Percentiles rank a stretch among this genome's conserved stretches.
phyloP scores from a whole-genome alignment of 495 filamentous ascomycete species.

The Penicillium simplicissimum region DNA sequence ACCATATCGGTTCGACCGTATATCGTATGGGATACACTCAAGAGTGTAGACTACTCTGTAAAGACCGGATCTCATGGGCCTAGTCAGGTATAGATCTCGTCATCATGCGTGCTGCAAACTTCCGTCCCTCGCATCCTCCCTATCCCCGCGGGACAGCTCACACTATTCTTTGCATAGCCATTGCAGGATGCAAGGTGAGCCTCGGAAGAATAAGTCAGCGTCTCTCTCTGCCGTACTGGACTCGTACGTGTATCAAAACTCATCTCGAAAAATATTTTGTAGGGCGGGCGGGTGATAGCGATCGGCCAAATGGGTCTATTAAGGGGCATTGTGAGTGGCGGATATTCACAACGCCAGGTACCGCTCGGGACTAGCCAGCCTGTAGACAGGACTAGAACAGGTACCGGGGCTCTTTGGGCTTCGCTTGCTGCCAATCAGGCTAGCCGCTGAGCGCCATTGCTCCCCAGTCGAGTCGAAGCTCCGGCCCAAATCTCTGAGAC shows the following conservation, averaged over 20 bases:
- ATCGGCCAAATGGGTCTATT: conserved; percentile 24
- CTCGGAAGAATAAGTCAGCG: background rate
- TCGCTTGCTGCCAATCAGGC: conserved; percentile 2
- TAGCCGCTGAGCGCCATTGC: background rate
- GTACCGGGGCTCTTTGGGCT: background rate
- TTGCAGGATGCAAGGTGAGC: conserved; percentile 20
- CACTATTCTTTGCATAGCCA: conserved; percentile 5
- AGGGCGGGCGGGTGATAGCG: conserved; percentile 26
- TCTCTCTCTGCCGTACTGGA: background rate
- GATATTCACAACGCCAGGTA: conserved; percentile 15
- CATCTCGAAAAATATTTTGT: conserved; percentile 8
- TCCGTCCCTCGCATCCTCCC: conserved; percentile 5
- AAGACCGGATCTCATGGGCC: background rate
- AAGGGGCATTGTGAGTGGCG: conserved; percentile 17
- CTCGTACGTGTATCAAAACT: background rate
- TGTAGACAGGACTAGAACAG: conserved; percentile 1
- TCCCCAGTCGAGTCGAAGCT: background rate
- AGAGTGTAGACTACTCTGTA: background rate
- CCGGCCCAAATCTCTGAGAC: background rate
- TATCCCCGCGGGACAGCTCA: conserved; percentile 12
- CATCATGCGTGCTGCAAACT: background rate
- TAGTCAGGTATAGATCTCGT: background rate
- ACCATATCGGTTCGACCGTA: too few relatives aligned
- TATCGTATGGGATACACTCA: background rate
- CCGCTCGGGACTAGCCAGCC: conserved; percentile 10